Percentiles rank a stretch among this genome's conserved stretches.
phyloP scores from a whole-genome alignment of 371 early-diverging fungal genomes.

The Mortierella sp. region DNA sequence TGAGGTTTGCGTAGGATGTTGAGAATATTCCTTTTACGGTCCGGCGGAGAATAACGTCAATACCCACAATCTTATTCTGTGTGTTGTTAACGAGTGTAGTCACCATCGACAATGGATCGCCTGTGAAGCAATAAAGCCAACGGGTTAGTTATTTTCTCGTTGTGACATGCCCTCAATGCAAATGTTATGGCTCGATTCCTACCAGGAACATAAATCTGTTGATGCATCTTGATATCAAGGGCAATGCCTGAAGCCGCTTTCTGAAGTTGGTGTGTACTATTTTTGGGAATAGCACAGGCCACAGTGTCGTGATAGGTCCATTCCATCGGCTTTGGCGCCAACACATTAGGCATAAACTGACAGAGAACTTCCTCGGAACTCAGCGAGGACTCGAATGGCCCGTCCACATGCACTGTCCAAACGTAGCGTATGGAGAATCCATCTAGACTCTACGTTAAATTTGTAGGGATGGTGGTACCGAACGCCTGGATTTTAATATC shows the following conservation, averaged over 20 bases:
- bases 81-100: conserved; percentile 43
- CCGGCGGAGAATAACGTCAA: conserved; percentile 45
- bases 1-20: conserved; percentile 47
- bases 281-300: conserved; percentile 23
- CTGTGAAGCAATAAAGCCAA: conserved; percentile 7
- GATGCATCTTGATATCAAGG: conserved; percentile 49
- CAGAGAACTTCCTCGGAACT: conserved; percentile 48
- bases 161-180: background rate
- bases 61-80: conserved; percentile 39
- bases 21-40: conserved; percentile 42
- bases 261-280: conserved; percentile 43
- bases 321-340: conserved; percentile 56
- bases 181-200: background rate
- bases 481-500: no score
- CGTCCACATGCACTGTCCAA: conserved; percentile 70
- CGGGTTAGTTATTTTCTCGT: background rate
- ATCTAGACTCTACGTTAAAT: conserved; percentile 26
- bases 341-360: conserved; percentile 50
- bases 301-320: conserved; percentile 46
- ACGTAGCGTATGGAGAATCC: conserved; percentile 55
- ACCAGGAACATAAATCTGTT: conserved; percentile 55
- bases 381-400: conserved; percentile 57
- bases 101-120: conserved; percentile 51
- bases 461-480: background rate
- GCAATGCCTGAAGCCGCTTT: conserved; percentile 33